Conservation (phyloP, 2,329 filamentous ascomycete species). For the Mycosphaerella arachidis region DNA sequence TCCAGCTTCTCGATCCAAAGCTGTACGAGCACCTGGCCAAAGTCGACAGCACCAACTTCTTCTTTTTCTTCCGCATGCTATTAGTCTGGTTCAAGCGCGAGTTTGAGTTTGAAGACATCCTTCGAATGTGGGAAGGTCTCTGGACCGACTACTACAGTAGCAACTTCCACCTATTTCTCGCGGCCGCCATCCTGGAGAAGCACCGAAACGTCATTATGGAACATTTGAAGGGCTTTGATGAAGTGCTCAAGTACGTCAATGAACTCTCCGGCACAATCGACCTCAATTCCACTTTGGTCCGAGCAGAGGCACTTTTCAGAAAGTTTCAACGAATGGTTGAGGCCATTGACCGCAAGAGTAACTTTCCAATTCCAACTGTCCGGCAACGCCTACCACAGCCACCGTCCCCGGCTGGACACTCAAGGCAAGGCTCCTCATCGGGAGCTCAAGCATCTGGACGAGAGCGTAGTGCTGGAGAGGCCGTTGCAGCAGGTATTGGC, state of each 20-base stretch:
- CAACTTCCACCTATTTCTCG: constrained; percentile 92
- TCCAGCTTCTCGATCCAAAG: constrained; percentile 93
- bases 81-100: constrained; percentile 99
- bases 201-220: constrained; percentile 95
- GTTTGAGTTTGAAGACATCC: constrained; percentile 81
- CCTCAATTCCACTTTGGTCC: constrained; percentile 75
- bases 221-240: constrained; percentile 90
- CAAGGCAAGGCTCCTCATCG: constrained; percentile 1
- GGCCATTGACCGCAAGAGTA: constrained; percentile 84
- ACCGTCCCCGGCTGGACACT: constrained; percentile 15
- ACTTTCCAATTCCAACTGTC: constrained; percentile 61
- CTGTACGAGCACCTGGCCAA: constrained; percentile 85
- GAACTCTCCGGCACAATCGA: constrained; percentile 93
- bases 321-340: constrained; percentile 86
- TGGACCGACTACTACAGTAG: constrained; percentile 91
- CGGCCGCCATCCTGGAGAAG: constrained; percentile 89
- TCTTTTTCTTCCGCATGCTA: constrained; percentile 99
- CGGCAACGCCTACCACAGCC: constrained; percentile 46
- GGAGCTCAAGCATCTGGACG: constrained; percentile 36
- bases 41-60: constrained; percentile 96
- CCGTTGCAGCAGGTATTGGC: constrained; percentile 22
- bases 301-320: constrained; percentile 82
- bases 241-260: constrained; percentile 97
- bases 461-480: constrained; percentile 33
- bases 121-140: constrained; percentile 83